Evolutionary conservation across 2,329 filamentous ascomycete species (phyloP).

Genomic region (Stagonosporopsis vannaccii): DNA sequence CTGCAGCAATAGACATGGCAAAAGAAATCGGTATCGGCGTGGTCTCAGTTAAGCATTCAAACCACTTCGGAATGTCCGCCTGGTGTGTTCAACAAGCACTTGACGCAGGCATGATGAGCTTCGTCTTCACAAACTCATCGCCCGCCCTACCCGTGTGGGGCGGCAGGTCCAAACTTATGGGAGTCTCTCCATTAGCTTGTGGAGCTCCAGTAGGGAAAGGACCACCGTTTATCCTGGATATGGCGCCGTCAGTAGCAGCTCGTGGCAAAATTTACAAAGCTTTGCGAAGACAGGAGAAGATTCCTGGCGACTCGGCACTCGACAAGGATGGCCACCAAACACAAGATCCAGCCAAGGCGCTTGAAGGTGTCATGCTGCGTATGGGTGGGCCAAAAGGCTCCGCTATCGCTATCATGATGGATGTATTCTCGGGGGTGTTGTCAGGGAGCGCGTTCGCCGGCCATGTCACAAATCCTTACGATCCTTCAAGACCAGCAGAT

Average conservation of each 20-base stretch:
- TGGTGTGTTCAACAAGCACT: conserved; percentile 82
- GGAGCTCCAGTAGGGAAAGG: conserved; percentile 72
- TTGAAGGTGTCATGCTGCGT: conserved; percentile 77
- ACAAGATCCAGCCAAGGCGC: conserved; percentile 72
- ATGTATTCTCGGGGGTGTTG: conserved; percentile 81
- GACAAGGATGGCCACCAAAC: conserved; percentile 74
- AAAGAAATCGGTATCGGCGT: conserved; percentile 74
- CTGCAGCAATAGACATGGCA: conserved; percentile 71
- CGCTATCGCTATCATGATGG: conserved; percentile 83
- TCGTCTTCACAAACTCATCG: conserved; percentile 67
- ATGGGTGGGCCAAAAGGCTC: conserved; percentile 88
- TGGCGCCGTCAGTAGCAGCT: conserved; percentile 74
- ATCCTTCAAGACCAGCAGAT: conserved; percentile 70
- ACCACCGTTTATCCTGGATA: conserved; percentile 75
- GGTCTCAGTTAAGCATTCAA: conserved; percentile 76
- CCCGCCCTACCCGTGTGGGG: conserved; percentile 77
- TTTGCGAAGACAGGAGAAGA: conserved; percentile 70
- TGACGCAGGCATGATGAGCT: conserved; percentile 70
- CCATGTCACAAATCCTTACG: conserved; percentile 78
- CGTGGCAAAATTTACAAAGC: conserved; percentile 79
- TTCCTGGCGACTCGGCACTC: conserved; percentile 77
- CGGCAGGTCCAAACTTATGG: conserved; percentile 72
- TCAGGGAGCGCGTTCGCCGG: conserved; percentile 82
- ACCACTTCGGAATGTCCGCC: conserved; percentile 84
- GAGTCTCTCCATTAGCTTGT: conserved; percentile 76